phyloP scores from a whole-genome alignment of 495 filamentous ascomycete genomes.

The Penicillium angulare region DNA sequence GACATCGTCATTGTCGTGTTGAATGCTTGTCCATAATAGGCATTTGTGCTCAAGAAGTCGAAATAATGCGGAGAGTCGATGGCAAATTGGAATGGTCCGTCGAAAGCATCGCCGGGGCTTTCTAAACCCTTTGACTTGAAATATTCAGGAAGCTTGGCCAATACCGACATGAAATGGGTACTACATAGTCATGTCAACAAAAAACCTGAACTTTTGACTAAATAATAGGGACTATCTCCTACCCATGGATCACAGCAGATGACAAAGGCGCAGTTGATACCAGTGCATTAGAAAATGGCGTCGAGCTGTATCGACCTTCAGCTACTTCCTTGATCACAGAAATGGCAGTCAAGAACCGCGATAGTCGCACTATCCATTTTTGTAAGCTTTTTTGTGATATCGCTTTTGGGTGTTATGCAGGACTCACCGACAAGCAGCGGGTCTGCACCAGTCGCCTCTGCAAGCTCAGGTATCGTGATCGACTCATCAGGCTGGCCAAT shows the following conservation, averaged over 20 bases:
- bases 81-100: constrained; percentile 17
- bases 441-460: constrained; percentile 10
- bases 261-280: constrained; percentile 14
- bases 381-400: neutral
- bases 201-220: too few relatives aligned
- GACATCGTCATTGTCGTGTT: constrained; percentile 20
- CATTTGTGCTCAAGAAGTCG: constrained; percentile 9
- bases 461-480: constrained; percentile 1
- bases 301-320: constrained; percentile 4
- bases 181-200: constrained; percentile 3
- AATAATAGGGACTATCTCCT: neutral
- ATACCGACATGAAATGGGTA: constrained; percentile 11
- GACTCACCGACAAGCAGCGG: constrained; percentile 18
- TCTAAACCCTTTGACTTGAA: constrained; percentile 11
- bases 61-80: constrained; percentile 13
- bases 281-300: constrained; percentile 11
- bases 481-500: neutral
- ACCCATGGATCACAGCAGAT: constrained; percentile 16
- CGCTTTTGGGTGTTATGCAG: neutral
- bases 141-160: constrained; percentile 16
- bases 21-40: constrained; percentile 18
- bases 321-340: constrained; percentile 8
- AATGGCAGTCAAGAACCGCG: constrained; percentile 18
- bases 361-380: constrained; percentile 6
- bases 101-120: constrained; percentile 9